Conservation (phyloP, 2,329 filamentous ascomycete species). For the Neurospora crassa region DNA sequence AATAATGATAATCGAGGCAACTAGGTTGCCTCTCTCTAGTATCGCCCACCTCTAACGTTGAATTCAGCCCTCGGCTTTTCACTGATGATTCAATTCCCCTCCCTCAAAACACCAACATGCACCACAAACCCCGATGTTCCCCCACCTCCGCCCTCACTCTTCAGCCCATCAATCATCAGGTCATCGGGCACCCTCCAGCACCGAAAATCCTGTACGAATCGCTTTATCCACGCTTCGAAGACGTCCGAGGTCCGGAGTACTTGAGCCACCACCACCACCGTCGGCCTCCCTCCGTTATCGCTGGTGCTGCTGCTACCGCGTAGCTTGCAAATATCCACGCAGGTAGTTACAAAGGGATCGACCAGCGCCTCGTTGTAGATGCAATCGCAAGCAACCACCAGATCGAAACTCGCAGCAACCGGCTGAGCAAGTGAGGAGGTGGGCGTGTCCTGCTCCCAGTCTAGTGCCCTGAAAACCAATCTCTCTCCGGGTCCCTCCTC, state of each 20-base stretch:
- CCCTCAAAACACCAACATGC: constrained; percentile 61
- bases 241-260: constrained; percentile 80
- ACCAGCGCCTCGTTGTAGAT: constrained; percentile 90
- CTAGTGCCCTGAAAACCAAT: constrained; percentile 53
- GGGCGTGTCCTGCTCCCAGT: constrained; percentile 70
- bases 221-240: constrained; percentile 69
- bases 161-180: constrained; percentile 48
- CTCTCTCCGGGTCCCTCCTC: constrained; percentile 19
- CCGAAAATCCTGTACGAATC: constrained; percentile 56
- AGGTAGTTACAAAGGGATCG: constrained; percentile 71
- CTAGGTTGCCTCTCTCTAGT: too few species aligned
- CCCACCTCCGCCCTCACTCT: constrained; percentile 23
- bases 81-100: background rate
- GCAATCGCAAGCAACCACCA: constrained; percentile 81
- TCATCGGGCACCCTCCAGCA: constrained; percentile 68
- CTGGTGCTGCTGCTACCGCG: constrained; percentile 21
- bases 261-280: constrained; percentile 59
- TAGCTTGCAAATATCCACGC: constrained; percentile 61
- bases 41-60: too few species aligned
- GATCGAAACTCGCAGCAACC: constrained; percentile 46
- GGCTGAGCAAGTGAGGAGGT: constrained; percentile 30
- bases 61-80: background rate
- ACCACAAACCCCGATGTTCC: constrained; percentile 66
- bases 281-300: constrained; percentile 6
- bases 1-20: too few species aligned